Evolutionary conservation across 148 eudicot genomes (phyloP), one percentile per base, ranked within the genome.

Genomic region (Rhododendron griersonianum): DNA sequence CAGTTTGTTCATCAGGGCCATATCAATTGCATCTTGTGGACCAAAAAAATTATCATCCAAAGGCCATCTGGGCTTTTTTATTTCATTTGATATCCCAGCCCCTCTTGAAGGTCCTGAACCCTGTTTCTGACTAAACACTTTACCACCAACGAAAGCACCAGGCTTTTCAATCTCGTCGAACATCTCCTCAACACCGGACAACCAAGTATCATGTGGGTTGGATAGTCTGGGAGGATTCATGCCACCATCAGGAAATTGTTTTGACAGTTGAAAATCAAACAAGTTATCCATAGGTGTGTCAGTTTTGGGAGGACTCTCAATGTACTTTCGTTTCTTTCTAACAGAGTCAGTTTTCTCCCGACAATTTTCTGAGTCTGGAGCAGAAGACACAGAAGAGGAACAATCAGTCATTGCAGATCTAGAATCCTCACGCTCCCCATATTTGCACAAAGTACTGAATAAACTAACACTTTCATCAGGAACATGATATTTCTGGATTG

Each of bases 341-440:
- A 81, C 91, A 35, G 90, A 90, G 83, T 55, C 91, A 86, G 83
- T 83, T 85, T 90, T 92, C 83, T 63, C 55, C 53, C 76, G 89
- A 80, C 65, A 82, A 84, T 85, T 91, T 50, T 88, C 95, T 7
- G 94, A 92, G 65, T 93, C 96, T 28, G 93, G 94, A 89, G 91
- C 91, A 83, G 98, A 96, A 65, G 96, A 98, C 48, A 94, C 91
- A 39, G 98, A 98, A 45, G 99, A 95, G 71, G 96, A 98, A 91
- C 97, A 94, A 73, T 95, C 98, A 39, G 98, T 95, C 89, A 92
- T 86, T 86, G 93, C 96, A 67, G 99, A 98, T 89, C 90, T 93
- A 63, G 95, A 89, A 86, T 95, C 98, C 87, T 98, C 99, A 61
- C 92, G 91, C 87, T 93, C 98, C 74, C 99, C 99, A 84, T 89